phyloP scores from a whole-genome alignment of 805 yeast genomes.

The Brettanomyces anomalus region DNA sequence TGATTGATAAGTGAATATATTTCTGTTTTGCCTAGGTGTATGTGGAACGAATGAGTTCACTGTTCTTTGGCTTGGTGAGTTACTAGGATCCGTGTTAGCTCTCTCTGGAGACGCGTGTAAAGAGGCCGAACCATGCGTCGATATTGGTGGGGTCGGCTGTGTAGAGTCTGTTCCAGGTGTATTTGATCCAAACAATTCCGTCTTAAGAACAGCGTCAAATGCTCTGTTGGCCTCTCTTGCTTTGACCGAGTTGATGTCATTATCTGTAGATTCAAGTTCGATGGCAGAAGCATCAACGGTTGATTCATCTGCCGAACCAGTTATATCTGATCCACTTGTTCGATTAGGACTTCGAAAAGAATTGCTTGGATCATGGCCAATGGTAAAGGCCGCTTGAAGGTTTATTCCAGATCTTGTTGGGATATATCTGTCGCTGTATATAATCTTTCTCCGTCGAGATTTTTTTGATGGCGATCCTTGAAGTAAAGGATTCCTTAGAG shows the following conservation, averaged over 20 bases:
- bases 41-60: slow-evolving; percentile 9
- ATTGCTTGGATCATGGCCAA: slow-evolving; percentile 20
- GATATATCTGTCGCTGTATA: slow-evolving; percentile 77
- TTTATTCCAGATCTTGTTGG: slow-evolving; percentile 85
- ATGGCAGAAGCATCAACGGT: not conserved
- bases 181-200: slow-evolving; percentile 87
- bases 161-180: slow-evolving; percentile 36
- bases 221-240: slow-evolving; percentile 83
- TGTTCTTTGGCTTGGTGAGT: not conserved
- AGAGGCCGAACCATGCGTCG: slow-evolving; percentile 3
- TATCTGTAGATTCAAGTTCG: not conserved
- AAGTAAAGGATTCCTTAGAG: too few species aligned
- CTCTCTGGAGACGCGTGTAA: slow-evolving; percentile 22
- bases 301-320: not conserved
- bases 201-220: slow-evolving; percentile 75
- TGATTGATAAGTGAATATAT: slow-evolving; percentile 67
- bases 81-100: slow-evolving; percentile 9
- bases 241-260: slow-evolving; percentile 57
- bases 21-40: slow-evolving; percentile 34
- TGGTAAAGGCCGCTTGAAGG: slow-evolving; percentile 73
- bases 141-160: slow-evolving; percentile 1
- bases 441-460: slow-evolving; percentile 38
- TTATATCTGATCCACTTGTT: too few species aligned
- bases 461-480: slow-evolving; percentile 11
- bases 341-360: not conserved